Evolutionary conservation across 2,329 filamentous ascomycete species (phyloP).

Genomic region (Cercospora citrullina): DNA sequence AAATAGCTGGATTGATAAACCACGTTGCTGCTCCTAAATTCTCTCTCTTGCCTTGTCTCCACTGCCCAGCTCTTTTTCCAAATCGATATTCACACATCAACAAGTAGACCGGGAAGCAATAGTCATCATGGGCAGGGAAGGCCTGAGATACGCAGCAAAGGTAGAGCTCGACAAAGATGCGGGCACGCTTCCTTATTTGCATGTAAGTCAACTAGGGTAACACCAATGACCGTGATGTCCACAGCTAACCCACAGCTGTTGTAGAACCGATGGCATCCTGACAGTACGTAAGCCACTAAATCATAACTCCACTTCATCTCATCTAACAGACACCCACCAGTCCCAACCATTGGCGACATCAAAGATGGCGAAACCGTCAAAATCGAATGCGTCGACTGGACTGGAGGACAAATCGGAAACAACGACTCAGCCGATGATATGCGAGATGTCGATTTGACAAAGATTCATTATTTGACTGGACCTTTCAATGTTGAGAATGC

Average conservation of each 20-base stretch:
- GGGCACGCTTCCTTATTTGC: constrained; percentile 59
- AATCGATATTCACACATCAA: neutral
- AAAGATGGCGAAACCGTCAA: constrained; percentile 85
- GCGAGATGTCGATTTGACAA: constrained; percentile 78
- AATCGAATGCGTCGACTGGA: constrained; percentile 86
- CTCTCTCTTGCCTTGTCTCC: neutral
- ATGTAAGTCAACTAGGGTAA: constrained; percentile 24
- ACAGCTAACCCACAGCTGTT: constrained; percentile 14
- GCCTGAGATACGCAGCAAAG: constrained; percentile 69
- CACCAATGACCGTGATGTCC: constrained; percentile 19
- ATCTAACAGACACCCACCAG: constrained; percentile 47
- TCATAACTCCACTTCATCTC: constrained; percentile 9
- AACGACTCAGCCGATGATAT: constrained; percentile 89
- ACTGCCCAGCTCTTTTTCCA: neutral
- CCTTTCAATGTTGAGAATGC: constrained; percentile 85
- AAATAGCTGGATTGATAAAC: constrained; percentile 3
- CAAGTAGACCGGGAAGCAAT: neutral
- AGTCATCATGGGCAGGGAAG: constrained; percentile 50
- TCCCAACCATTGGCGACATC: constrained; percentile 71
- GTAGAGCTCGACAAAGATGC: constrained; percentile 73
- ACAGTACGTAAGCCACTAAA: constrained; percentile 59
- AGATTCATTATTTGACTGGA: constrained; percentile 83
- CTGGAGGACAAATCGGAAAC: constrained; percentile 76
- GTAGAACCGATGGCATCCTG: constrained; percentile 90
- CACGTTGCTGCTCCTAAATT: neutral